Base-by-base conservation (phyloP, 371 early-diverging fungal genomes). In the Nematocida sp. region DNA sequence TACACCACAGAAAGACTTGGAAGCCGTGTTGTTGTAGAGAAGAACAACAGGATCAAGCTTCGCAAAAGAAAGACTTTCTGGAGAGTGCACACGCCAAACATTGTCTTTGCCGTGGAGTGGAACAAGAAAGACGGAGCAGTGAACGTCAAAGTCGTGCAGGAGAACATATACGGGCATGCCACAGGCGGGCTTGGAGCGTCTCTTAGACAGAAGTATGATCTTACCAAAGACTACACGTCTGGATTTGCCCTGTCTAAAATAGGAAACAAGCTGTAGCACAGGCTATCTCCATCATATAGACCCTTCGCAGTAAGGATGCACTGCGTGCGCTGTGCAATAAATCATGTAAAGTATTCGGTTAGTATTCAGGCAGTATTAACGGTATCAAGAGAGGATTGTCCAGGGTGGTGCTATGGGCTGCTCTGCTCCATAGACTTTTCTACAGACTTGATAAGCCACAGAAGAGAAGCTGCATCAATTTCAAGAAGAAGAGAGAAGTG, bases 131-230 rank as follows among this genome's bases (percentile, higher is more conserved):
- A 13, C 57, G 5, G 32, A 32, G 5, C 37, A 5, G 17, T 62
- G 32, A 11, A 5, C 11, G 11, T 62, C 62, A 48, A 46, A 11
- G 62, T 62, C 8, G 43, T 62, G 8, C 36, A 4, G 8, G 62
- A 62, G 43, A 62, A 62, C 62, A 29, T 62, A 8, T 43, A 62
- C 29, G 62, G 62, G 13, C 15, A 48, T 37, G 62, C 62, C 5
- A 46, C 31, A 7, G 62, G 62, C 5, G 27, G 21, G 13, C 62
- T 62, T 5, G 62, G 62, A 21, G 8, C 34, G 8, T 32, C 62
- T 62, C 62, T 62, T 34, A 4, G 45, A n/a, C 40, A 62, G 27
- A 62, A 62, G 29, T 62, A 62, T 45, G 62, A 62, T 48, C 46
- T 62, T 11, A n/a, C 40, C 29, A 43, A 62, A 32, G 43, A 11